phyloP scores from a whole-genome alignment of 441 rosid species.

The Gossypium davidsonii region DNA sequence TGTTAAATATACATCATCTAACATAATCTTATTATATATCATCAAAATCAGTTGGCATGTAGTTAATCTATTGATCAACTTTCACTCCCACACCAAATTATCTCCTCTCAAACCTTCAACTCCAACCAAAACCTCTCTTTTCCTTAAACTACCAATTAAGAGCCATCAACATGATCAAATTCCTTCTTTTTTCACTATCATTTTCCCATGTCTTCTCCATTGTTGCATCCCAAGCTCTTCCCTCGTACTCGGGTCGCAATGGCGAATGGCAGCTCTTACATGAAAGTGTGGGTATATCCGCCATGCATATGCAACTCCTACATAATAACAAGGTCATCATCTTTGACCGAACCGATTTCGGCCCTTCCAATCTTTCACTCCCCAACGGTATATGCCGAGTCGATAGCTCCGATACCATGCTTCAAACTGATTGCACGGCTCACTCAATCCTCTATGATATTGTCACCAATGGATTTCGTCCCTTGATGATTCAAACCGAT shows the following conservation, averaged over 20 bases:
- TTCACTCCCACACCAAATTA: neutral
- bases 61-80: neutral
- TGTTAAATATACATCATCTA: neutral
- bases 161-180: neutral
- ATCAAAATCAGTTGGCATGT: slow-evolving; percentile 1
- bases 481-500: slow-evolving; percentile 64
- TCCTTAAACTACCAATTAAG: neutral
- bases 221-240: neutral
- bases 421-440: slow-evolving; percentile 59
- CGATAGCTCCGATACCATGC: slow-evolving; percentile 33
- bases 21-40: neutral
- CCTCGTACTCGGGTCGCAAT: neutral
- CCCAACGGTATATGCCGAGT: slow-evolving; percentile 47
- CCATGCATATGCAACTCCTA: slow-evolving; percentile 89
- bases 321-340: slow-evolving; percentile 63
- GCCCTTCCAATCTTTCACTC: slow-evolving; percentile 61
- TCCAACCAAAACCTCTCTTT: neutral
- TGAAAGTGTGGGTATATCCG: slow-evolving; percentile 59
- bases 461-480: slow-evolving; percentile 45
- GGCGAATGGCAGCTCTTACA: slow-evolving; percentile 19
- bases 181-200: slow-evolving; percentile 2
- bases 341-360: slow-evolving; percentile 87
- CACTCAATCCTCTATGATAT: slow-evolving; percentile 69
- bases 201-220: neutral
- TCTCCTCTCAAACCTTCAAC: neutral